These are phyloP conservation scores for Metschnikowia cubensis DNA, from an alignment of 805 yeast genomes.

Conservation along the genomic window DNA sequence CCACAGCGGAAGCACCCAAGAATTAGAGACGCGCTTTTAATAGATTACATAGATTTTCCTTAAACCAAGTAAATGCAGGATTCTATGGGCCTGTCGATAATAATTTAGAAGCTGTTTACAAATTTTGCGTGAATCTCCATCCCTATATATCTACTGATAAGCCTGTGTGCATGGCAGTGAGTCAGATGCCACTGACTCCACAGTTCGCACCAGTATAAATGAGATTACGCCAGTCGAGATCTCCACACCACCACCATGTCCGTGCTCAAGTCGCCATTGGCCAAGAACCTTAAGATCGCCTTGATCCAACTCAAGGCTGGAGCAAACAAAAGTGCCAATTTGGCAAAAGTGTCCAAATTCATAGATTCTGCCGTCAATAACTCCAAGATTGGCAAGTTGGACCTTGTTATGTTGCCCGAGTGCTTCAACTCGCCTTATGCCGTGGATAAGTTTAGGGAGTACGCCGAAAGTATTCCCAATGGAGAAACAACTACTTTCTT, in stretches of 20 bases:
- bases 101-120: too few relatives aligned
- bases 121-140: too few relatives aligned
- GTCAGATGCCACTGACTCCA: neutral
- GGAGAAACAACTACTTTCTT: conserved; percentile 67
- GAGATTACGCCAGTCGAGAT: neutral
- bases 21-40: neutral
- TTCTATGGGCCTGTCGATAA: too few relatives aligned
- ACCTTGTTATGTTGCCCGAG: conserved; percentile 86
- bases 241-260: conserved; percentile 10
- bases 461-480: conserved; percentile 80
- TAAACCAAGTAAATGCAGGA: too few relatives aligned
- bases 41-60: too few relatives aligned
- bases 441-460: conserved; percentile 77
- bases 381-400: conserved; percentile 39
- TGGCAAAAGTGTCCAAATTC: conserved; percentile 60
- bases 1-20: conserved; percentile 20
- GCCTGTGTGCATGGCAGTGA: neutral
- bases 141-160: too few relatives aligned
- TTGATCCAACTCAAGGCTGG: conserved; percentile 80
- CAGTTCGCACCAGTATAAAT: conserved; percentile 2
- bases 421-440: conserved; percentile 96
- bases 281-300: conserved; percentile 70
- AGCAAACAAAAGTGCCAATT: conserved; percentile 74
- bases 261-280: conserved; percentile 37
- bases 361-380: conserved; percentile 55